Base-by-base conservation (phyloP, 1,284 basidiomycete genomes). In the Pulveroboletus sp. region DNA sequence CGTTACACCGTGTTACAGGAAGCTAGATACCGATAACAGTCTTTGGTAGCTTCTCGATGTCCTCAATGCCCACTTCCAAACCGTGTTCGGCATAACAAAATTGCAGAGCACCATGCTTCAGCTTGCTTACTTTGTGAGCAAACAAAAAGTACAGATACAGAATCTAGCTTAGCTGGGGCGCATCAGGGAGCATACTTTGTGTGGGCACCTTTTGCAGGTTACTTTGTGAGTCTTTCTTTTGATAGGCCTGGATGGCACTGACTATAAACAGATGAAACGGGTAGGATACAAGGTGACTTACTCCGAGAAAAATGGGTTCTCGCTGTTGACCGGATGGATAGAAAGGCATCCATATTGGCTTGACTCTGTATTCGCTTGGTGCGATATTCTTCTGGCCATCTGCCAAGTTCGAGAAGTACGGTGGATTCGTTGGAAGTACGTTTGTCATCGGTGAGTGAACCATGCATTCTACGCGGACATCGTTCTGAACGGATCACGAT, bases 311-410 rank as follows among this genome's bases (percentile, higher is more conserved):
- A 33, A 18, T 40, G 0, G 22, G 18, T 64, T 43, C 42, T 38
- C 36, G 3, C 25, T 22, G 15, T n/a, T 65, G 35, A 67, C 50
- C 20, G 10, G 26, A 46, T 47, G 29, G 17, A 51, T 52, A 81
- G 81, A 82, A 78, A 75, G 78, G 85, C 5, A 86, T 87, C 72
- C 82, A 88, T 77, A 70, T 89, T 53, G 91, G 91, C 39, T 78
- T 92, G 26, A 73, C 75, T 18, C 76, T 92, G 29, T 92, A 91
- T 73, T 86, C 85, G 5, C 72, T 88, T 75, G 85, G 85, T 39
- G 89, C 89, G 15, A 80, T 92, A 61, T 84, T 90, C 69, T 92
- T 90, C 77, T 91, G 89, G 90, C 90, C 90, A 4, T 87, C 86
- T 35, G 89, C 89, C 35, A 84, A 81, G 64, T 89, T 79, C 64